Conservation (phyloP, 1,284 basidiomycete species). For the Heterobasidion parviporum region DNA sequence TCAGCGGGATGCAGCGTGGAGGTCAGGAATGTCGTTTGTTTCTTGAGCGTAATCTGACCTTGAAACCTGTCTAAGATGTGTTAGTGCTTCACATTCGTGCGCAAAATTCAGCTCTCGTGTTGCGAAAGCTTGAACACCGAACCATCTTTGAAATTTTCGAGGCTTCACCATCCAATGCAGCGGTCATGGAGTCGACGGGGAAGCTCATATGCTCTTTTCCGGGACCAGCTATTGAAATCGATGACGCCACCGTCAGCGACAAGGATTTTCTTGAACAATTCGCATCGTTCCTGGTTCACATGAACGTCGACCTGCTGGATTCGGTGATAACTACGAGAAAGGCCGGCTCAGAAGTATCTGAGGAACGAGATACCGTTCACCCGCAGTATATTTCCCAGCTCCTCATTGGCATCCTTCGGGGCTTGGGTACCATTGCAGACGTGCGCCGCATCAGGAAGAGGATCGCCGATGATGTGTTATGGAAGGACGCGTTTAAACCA, state of each 20-base stretch:
- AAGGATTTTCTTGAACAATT: slow-evolving; percentile 21
- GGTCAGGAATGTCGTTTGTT: background rate
- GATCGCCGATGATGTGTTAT: slow-evolving; percentile 36
- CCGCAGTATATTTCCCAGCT: slow-evolving; percentile 35
- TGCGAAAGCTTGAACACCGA: slow-evolving; percentile 18
- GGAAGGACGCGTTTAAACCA: slow-evolving; percentile 25
- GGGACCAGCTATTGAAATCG: slow-evolving; percentile 23
- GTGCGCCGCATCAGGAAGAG: slow-evolving; percentile 28
- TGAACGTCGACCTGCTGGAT: slow-evolving; percentile 18
- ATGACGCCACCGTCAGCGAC: slow-evolving; percentile 20
- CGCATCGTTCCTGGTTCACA: slow-evolving; percentile 22
- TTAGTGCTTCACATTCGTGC: slow-evolving; percentile 26
- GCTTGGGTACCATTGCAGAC: slow-evolving; percentile 17
- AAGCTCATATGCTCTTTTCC: slow-evolving; percentile 30
- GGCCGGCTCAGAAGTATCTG: slow-evolving; percentile 15
- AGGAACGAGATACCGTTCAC: slow-evolving; percentile 23
- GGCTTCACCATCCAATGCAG: slow-evolving; percentile 23
- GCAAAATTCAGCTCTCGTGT: slow-evolving; percentile 36
- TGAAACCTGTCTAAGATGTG: slow-evolving; percentile 9
- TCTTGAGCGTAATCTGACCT: background rate
- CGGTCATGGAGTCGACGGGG: slow-evolving; percentile 27
- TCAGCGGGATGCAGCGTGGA: background rate
- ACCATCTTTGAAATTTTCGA: slow-evolving; percentile 34
- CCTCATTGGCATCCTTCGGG: slow-evolving; percentile 31
- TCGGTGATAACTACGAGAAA: slow-evolving; percentile 12